A percentile compares a stretch with the other conserved stretches of the same genome.
Evolutionary conservation across 768 basidiomycete species (phyloP).

Genomic region (Lentinula aciculospora): DNA sequence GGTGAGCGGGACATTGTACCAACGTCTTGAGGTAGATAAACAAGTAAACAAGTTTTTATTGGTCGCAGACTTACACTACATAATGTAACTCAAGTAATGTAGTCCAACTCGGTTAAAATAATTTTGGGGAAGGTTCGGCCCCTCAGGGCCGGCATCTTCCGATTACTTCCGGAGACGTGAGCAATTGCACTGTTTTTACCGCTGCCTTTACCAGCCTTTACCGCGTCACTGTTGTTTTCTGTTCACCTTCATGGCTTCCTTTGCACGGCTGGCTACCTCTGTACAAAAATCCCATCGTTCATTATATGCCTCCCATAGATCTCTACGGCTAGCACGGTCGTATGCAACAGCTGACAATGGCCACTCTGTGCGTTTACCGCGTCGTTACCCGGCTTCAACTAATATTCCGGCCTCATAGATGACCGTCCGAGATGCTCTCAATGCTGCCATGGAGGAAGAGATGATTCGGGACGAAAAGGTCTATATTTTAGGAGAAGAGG

Average conservation of each 20-base stretch:
- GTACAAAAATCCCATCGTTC: constrained; percentile 35
- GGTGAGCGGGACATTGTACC: constrained; percentile 24
- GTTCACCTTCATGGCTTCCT: constrained; percentile 3
- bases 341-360: constrained; percentile 57
- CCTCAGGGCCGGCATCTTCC: neutral
- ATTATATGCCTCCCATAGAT: constrained; percentile 33
- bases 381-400: constrained; percentile 13
- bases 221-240: constrained; percentile 12
- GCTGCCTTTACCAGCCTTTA: too few relatives aligned
- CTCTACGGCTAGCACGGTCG: constrained; percentile 39
- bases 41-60: too few relatives aligned
- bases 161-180: neutral
- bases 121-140: neutral
- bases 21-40: neutral
- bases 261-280: constrained; percentile 59
- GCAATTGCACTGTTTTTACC: neutral
- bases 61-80: too few relatives aligned
- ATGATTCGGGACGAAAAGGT: constrained; percentile 95
- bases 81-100: too few relatives aligned
- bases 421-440: constrained; percentile 98
- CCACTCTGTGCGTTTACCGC: constrained; percentile 36
- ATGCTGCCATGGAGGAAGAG: constrained; percentile 98
- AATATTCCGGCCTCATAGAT: constrained; percentile 44
- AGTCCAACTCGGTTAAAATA: too few relatives aligned
- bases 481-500: constrained; percentile 95